These are phyloP conservation scores for Colletotrichum destructivum DNA, from an alignment of 2,329 filamentous ascomycete genomes.

Conservation along the genomic window DNA sequence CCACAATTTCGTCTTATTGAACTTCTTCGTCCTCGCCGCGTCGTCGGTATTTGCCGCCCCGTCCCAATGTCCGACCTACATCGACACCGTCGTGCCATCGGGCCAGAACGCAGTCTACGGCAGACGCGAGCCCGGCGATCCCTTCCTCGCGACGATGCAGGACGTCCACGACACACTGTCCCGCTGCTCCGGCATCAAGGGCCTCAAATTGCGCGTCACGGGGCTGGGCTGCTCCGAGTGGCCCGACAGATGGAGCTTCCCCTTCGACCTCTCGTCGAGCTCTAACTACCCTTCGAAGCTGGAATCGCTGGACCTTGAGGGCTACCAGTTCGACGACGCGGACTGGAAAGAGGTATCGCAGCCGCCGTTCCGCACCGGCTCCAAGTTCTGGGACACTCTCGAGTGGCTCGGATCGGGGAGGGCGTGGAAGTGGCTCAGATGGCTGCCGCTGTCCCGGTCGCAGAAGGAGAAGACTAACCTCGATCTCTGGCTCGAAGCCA, in stretches of 20 bases:
- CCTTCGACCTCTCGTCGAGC: not conserved
- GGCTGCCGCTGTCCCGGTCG: not conserved
- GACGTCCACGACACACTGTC: conserved; percentile 23
- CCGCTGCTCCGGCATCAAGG: conserved; percentile 17
- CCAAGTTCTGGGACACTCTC: not conserved
- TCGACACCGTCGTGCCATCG: conserved; percentile 18
- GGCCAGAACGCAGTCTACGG: conserved; percentile 9
- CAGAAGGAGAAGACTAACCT: conserved; percentile 28
- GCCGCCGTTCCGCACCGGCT: not conserved
- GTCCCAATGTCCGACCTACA: conserved; percentile 27
- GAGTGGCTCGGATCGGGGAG: conserved; percentile 14
- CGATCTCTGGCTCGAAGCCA: conserved; percentile 31
- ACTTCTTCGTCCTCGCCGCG: not conserved
- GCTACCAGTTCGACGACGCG: conserved; percentile 22
- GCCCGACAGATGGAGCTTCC: conserved; percentile 27
- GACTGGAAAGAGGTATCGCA: not conserved
- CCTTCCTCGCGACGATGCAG: conserved; percentile 22
- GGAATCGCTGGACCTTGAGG: conserved; percentile 29
- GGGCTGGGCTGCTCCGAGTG: conserved; percentile 9
- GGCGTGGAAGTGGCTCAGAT: conserved; percentile 13
- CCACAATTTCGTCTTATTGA: not conserved
- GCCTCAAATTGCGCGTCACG: conserved; percentile 30
- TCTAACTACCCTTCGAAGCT: conserved; percentile 14
- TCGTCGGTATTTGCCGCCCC: not conserved
- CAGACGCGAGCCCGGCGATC: conserved; percentile 16